Evolutionary conservation across 768 basidiomycete species (phyloP).

Genomic region (Lactarius sanguifluus): DNA sequence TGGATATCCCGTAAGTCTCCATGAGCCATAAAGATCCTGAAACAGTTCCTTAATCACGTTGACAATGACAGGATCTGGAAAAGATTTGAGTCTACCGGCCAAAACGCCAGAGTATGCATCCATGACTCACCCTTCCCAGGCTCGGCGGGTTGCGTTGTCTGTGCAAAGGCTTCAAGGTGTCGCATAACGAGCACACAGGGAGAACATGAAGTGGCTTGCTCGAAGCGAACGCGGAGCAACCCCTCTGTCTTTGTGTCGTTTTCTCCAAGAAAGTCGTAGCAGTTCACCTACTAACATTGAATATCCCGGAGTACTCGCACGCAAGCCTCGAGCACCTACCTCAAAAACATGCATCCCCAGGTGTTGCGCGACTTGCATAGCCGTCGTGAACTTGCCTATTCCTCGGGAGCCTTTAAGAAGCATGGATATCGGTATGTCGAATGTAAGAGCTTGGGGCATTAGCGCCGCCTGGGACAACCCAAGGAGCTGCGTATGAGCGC

Average conservation of each 20-base stretch:
- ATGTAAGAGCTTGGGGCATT: constrained; percentile 54
- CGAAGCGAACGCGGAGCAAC: constrained; percentile 67
- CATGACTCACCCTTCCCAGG: constrained; percentile 56
- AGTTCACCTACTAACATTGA: constrained; percentile 62
- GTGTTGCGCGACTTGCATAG: constrained; percentile 52
- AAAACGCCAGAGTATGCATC: neutral
- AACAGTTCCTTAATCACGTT: constrained; percentile 64
- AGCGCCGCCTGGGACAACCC: constrained; percentile 62
- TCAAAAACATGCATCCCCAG: constrained; percentile 80
- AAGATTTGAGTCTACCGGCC: neutral
- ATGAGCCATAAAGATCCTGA: constrained; percentile 51
- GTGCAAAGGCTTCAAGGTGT: constrained; percentile 75
- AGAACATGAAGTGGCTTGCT: constrained; percentile 71
- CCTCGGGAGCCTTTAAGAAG: constrained; percentile 80
- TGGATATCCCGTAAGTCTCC: constrained; percentile 65
- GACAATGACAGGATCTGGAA: constrained; percentile 57
- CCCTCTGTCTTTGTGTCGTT: constrained; percentile 73
- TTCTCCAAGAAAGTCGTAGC: constrained; percentile 81
- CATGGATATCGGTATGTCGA: constrained; percentile 65
- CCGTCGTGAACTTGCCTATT: constrained; percentile 73
- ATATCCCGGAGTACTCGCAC: constrained; percentile 8
- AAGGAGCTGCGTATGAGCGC: constrained; percentile 49
- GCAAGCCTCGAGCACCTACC: constrained; percentile 41
- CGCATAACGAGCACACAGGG: constrained; percentile 84
- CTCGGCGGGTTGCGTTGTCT: constrained; percentile 63